Conservation (phyloP, 805 yeast genomes). For the Metschnikowia chrysomelidarum region DNA sequence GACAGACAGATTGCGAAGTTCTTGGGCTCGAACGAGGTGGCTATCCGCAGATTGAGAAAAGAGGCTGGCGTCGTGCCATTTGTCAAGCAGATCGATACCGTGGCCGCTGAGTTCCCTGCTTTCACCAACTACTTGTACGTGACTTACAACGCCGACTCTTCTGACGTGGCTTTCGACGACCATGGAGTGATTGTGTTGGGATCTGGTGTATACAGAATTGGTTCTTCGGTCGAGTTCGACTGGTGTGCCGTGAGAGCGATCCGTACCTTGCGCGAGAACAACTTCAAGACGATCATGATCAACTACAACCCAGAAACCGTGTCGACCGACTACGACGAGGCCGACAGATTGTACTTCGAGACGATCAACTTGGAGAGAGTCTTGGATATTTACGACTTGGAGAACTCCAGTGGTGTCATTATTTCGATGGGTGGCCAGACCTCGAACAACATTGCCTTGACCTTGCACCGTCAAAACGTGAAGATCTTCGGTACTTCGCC, state of each 20-base stretch:
- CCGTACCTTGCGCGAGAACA: conserved; percentile 84
- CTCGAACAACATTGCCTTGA: conserved; percentile 92
- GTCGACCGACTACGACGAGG: conserved; percentile 98
- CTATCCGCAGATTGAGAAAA: conserved; percentile 83
- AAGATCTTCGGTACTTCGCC: conserved; percentile 97
- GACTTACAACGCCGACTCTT: conserved; percentile 88
- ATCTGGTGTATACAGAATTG: conserved; percentile 98
- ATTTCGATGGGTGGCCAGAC: conserved; percentile 99
- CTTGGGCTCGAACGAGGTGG: conserved; percentile 85
- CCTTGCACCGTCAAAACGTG: conserved; percentile 86
- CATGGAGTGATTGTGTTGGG: conserved; percentile 95
- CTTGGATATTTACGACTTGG: conserved; percentile 90
- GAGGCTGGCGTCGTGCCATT: conserved; percentile 86
- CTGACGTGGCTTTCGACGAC: conserved; percentile 86
- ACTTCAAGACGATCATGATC: conserved; percentile 90
- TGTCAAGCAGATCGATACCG: conserved; percentile 96
- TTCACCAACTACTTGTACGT: conserved; percentile 90
- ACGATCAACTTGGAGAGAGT: conserved; percentile 92
- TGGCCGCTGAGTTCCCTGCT: conserved; percentile 99
- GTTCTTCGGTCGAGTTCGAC: conserved; percentile 97
- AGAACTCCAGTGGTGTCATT: conserved; percentile 86
- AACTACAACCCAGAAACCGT: conserved; percentile 99
- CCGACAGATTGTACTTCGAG: conserved; percentile 94
- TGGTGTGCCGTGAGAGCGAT: conserved; percentile 99
- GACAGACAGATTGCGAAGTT: conserved; percentile 94